Evolutionary conservation across 352 stramenopile genomes (phyloP).

Genomic region (Pythium coloratum): DNA sequence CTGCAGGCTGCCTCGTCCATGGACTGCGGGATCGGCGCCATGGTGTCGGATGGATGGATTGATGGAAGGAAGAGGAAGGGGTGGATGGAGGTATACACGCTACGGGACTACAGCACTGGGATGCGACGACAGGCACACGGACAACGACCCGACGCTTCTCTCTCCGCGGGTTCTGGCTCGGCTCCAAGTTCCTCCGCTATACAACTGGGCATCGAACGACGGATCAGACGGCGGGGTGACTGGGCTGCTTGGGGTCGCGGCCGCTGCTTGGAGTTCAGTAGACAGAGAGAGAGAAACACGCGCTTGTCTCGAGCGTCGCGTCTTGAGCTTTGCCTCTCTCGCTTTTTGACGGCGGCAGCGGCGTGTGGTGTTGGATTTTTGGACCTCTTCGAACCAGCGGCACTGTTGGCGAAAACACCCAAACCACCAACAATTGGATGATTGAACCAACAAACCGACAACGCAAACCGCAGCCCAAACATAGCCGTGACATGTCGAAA

Average conservation of each 20-base stretch:
- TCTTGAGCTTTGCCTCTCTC: background rate
- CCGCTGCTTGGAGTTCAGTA: constrained; percentile 4
- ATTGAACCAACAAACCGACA: constrained; percentile 1
- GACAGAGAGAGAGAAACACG: background rate
- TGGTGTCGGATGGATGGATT: background rate
- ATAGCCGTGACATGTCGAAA: background rate
- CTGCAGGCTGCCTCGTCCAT: constrained; percentile 1
- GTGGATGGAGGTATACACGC: background rate
- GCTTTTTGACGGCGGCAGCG: background rate
- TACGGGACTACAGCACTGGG: constrained; percentile 1
- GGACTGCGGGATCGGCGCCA: constrained; percentile 23
- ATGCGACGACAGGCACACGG: constrained; percentile 9
- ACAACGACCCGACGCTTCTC: constrained; percentile 1
- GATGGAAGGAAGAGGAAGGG: background rate
- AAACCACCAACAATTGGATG: constrained; percentile 10
- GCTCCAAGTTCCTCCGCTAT: constrained; percentile 15
- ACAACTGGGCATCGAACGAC: constrained; percentile 10
- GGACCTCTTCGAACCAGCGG: constrained; percentile 1
- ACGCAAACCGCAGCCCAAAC: constrained; percentile 1
- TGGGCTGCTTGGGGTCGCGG: constrained; percentile 1
- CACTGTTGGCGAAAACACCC: constrained; percentile 5
- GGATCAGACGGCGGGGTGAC: constrained; percentile 1
- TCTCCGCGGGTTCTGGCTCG: constrained; percentile 21
- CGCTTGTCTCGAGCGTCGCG: background rate
- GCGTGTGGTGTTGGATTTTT: background rate